Evolutionary conservation across 805 yeast genomes (phyloP).

Genomic region (Barnettozyma populi): DNA sequence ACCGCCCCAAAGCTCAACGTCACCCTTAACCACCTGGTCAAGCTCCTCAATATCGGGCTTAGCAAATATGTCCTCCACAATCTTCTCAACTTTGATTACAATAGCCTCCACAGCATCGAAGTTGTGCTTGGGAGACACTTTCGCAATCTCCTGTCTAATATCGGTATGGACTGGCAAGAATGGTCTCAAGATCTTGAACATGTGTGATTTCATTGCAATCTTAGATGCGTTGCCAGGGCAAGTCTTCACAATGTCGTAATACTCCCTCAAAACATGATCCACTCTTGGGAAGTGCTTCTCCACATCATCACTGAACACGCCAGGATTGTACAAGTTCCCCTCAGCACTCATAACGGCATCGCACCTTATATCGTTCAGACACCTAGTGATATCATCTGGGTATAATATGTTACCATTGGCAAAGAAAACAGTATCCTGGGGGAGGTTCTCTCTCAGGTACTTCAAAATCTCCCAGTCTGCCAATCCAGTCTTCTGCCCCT

Average conservation of each 20-base stretch:
- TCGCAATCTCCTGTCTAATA: slow-evolving; percentile 67
- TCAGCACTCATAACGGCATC: slow-evolving; percentile 98
- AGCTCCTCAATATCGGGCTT: slow-evolving; percentile 45
- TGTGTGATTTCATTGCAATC: slow-evolving; percentile 85
- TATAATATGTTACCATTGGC: slow-evolving; percentile 95
- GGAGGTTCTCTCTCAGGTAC: slow-evolving; percentile 72
- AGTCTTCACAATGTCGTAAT: slow-evolving; percentile 66
- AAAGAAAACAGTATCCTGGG: slow-evolving; percentile 77
- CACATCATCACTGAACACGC: slow-evolving; percentile 63
- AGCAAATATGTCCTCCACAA: slow-evolving; percentile 52
- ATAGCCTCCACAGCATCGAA: slow-evolving; percentile 47
- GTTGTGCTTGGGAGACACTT: slow-evolving; percentile 36
- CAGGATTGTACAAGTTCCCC: slow-evolving; percentile 91
- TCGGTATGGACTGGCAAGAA: slow-evolving; percentile 75
- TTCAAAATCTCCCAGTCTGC: slow-evolving; percentile 87
- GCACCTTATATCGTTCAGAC: slow-evolving; percentile 56
- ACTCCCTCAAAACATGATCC: slow-evolving; percentile 77
- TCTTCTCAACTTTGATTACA: slow-evolving; percentile 60
- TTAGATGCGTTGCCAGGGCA: slow-evolving; percentile 56
- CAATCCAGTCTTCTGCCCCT: slow-evolving; percentile 92
- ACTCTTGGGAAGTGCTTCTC: slow-evolving; percentile 80
- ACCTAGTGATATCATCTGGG: slow-evolving; percentile 73
- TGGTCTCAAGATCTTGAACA: slow-evolving; percentile 81
- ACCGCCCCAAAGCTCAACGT: slow-evolving; percentile 70
- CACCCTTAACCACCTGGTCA: slow-evolving; percentile 54